A percentile compares a stretch with the other conserved stretches of the same genome.
These are phyloP conservation scores for Tetrahymena thermophila DNA, from an alignment of 73 alveolate species.

Conservation along the genomic window DNA sequence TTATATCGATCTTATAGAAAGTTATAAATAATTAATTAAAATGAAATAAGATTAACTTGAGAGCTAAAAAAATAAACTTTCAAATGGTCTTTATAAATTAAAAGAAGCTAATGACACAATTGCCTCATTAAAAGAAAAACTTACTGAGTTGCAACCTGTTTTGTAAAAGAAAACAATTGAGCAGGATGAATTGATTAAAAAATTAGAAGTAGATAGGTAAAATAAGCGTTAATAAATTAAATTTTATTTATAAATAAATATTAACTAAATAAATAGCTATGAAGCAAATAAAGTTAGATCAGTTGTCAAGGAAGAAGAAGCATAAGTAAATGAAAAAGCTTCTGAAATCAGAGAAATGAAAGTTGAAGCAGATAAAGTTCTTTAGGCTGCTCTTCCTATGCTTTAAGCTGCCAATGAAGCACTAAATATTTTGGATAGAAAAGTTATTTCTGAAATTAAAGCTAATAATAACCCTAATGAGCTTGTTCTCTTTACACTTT, in stretches of 20 bases:
- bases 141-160: constrained; percentile 64
- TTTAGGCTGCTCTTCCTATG: constrained; percentile 79
- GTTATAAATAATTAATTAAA: constrained; percentile 63
- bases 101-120: constrained; percentile 64
- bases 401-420: constrained; percentile 86
- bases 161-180: constrained; percentile 65
- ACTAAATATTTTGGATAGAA: constrained; percentile 70
- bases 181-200: constrained; percentile 45
- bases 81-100: constrained; percentile 64
- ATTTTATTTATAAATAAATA: not conserved
- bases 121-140: constrained; percentile 57
- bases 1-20: constrained; percentile 72
- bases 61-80: constrained; percentile 48
- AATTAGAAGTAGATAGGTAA: constrained; percentile 52
- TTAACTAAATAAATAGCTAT: not conserved
- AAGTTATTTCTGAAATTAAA: constrained; percentile 81
- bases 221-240: not conserved
- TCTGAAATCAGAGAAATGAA: constrained; percentile 67
- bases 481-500: constrained; percentile 65
- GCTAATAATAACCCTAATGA: constrained; percentile 81
- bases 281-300: constrained; percentile 60
- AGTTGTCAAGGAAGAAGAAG: constrained; percentile 72
- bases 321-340: constrained; percentile 55
- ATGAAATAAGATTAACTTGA: constrained; percentile 68
- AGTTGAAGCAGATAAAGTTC: constrained; percentile 79